Base-by-base conservation (phyloP, 768 basidiomycete genomes). In the Russula emetica region DNA sequence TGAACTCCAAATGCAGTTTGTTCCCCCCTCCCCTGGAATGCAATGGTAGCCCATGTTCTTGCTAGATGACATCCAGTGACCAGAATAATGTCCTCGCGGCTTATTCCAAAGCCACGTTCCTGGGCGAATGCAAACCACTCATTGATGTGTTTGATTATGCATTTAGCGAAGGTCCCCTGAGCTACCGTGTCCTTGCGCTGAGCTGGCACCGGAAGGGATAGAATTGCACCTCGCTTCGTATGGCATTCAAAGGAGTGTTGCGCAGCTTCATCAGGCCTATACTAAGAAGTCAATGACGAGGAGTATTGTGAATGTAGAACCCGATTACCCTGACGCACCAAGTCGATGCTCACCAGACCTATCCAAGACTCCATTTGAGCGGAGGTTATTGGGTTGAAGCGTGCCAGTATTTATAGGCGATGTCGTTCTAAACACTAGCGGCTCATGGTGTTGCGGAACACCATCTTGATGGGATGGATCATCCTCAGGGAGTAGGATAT, bases 11-110 rank as follows among this genome's bases (percentile, higher is more conserved):
- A 55, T 26, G 55, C 10, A 26, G 42, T 2, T 2, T 38, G 24
- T 20, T 42, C 55, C 3, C 40, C 55, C 16, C 36, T 51, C 14
- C 20, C 36, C 36, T 42, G 55, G 55, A 55, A 55, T 1, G 26
- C 40, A 4, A 55, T 11, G 38, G 26, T 55, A 18, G 55, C 55
- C 55, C 38, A 55, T 6, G 55, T 28, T 42, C 24, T 55, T 1
- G 55, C 26, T 10, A 55, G 55, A 26, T 55, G 38, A 18, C 55
- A 40, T 20, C 55, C 55, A 18, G 55, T 55, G 18, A 55, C 55
- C 18, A 55, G 38, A 40, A 55, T 40, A 10, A 55, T 42, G 10
- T 55, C 55, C 55, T 55, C 55, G 14, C 55, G 55, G 10, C 9
- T 28, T 55, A 55, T 42, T 11, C 55, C 55, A 0, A 38, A 9